Evolutionary conservation across 352 stramenopile species (phyloP).

Genomic region (Hyaloperonospora brassicae): DNA sequence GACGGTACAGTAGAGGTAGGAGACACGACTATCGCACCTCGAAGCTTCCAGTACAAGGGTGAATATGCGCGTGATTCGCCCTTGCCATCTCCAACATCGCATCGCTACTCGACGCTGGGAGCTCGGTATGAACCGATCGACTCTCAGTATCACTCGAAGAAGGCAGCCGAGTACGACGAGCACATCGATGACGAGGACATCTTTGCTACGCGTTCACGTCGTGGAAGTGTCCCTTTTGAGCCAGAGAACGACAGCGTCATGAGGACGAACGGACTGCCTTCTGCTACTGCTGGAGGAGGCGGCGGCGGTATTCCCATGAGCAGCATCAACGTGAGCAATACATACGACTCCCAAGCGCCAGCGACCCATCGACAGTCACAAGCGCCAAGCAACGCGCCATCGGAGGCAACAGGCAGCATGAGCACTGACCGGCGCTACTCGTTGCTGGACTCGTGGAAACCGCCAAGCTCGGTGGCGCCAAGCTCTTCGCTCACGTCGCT

Average conservation of each 20-base stretch:
- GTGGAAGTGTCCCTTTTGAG: conserved; percentile 36
- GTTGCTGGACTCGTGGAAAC: conserved; percentile 65
- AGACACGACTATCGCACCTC: conserved; percentile 35
- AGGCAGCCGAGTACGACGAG: conserved; percentile 63
- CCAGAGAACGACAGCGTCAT: conserved; percentile 14
- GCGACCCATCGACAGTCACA: conserved; percentile 8
- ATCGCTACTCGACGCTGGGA: conserved; percentile 49
- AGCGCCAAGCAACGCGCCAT: conserved; percentile 12
- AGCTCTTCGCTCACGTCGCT: conserved; percentile 62
- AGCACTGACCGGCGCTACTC: conserved; percentile 56
- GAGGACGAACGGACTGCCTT: conserved; percentile 1
- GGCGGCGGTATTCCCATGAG: conserved; percentile 26
- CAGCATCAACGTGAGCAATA: conserved; percentile 22
- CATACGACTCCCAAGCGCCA: conserved; percentile 17
- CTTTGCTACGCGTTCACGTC: conserved; percentile 19
- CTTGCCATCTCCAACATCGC: conserved; percentile 31
- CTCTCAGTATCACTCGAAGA: conserved; percentile 64
- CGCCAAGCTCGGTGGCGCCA: conserved; percentile 39
- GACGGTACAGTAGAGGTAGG: conserved; percentile 43
- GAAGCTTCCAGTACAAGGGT: conserved; percentile 63
- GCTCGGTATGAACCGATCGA: conserved; percentile 58
- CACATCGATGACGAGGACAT: conserved; percentile 30
- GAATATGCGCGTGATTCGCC: conserved; percentile 30
- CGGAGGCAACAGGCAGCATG: conserved; percentile 26
- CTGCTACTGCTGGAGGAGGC: background rate